Conservation (phyloP, 768 basidiomycete genomes). For the Auricularia heimuer region DNA sequence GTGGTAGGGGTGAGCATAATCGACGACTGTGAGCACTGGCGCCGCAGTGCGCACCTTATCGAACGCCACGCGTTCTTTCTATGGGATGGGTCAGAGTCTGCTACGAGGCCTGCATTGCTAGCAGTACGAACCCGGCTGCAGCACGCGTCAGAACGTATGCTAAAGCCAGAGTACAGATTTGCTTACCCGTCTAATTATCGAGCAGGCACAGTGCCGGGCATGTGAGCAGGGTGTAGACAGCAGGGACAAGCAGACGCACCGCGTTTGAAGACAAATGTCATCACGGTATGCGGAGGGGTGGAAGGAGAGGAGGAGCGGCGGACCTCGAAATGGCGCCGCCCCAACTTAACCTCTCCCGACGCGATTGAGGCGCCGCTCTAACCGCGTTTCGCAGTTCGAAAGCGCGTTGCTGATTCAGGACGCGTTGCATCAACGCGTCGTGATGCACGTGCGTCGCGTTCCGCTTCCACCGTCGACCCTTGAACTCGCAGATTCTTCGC, state of each 20-base stretch:
- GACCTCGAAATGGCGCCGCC: too few relatives aligned
- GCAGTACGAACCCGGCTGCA: constrained; percentile 12
- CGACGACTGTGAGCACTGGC: neutral
- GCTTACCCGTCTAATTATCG: constrained; percentile 3
- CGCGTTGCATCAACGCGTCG: too few relatives aligned
- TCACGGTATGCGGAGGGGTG: too few relatives aligned
- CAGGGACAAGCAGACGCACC: constrained; percentile 25
- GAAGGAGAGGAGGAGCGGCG: too few relatives aligned
- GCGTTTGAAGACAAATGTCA: constrained; percentile 43
- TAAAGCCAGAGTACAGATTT: constrained; percentile 3
- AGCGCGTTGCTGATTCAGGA: too few relatives aligned
- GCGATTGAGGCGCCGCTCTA: too few relatives aligned
- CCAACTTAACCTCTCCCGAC: too few relatives aligned
- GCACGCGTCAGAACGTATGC: constrained; percentile 6
- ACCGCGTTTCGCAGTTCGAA: too few relatives aligned
- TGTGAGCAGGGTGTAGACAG: neutral
- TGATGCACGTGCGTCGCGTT: too few relatives aligned
- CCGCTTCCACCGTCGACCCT: too few relatives aligned
- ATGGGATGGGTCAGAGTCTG: constrained; percentile 29
- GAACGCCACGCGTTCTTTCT: constrained; percentile 88
- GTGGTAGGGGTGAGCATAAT: constrained; percentile 4
- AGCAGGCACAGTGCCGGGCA: neutral
- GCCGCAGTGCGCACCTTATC: constrained; percentile 64
- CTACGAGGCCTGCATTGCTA: neutral
- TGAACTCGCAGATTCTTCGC: too few relatives aligned